Evolutionary conservation across 2,329 filamentous ascomycete species (phyloP).

Genomic region (Trichoderma koningiopsis): DNA sequence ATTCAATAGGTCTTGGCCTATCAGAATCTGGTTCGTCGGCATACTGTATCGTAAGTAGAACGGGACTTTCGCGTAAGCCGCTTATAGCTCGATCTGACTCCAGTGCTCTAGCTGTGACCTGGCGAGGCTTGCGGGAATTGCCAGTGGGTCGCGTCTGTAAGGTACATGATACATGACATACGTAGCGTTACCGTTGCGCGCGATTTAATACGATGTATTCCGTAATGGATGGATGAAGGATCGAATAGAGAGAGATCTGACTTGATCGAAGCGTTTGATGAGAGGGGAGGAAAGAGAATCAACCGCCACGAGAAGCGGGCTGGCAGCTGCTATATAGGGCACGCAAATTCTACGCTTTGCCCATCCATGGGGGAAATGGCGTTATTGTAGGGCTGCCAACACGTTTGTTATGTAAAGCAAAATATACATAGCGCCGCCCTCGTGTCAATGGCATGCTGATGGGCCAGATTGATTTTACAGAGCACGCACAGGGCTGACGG

Average conservation of each 20-base stretch:
- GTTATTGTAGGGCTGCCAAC: not conserved
- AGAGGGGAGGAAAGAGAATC: not conserved
- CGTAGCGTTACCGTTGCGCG: not conserved
- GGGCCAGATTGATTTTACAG: not conserved
- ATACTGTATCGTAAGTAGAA: not conserved
- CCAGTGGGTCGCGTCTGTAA: not conserved
- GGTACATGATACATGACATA: not conserved
- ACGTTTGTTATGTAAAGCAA: not conserved
- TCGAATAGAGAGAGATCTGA: not conserved
- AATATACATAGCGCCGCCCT: not conserved
- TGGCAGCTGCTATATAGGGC: not conserved
- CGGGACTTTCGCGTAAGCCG: not conserved
- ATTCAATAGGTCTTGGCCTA: not conserved
- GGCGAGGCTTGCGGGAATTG: slow-evolving; percentile 7
- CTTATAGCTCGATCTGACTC: not conserved
- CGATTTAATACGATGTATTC: not conserved
- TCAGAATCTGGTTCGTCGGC: not conserved
- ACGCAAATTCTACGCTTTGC: not conserved
- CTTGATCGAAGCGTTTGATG: not conserved
- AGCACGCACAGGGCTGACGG: not conserved
- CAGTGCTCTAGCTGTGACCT: not conserved
- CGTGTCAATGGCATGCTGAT: not conserved
- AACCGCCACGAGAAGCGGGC: not conserved
- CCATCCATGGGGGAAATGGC: slow-evolving; percentile 10
- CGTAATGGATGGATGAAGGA: not conserved